Conservation (phyloP, 1,139 yeast species). For the Yamadazyma taylorii region DNA sequence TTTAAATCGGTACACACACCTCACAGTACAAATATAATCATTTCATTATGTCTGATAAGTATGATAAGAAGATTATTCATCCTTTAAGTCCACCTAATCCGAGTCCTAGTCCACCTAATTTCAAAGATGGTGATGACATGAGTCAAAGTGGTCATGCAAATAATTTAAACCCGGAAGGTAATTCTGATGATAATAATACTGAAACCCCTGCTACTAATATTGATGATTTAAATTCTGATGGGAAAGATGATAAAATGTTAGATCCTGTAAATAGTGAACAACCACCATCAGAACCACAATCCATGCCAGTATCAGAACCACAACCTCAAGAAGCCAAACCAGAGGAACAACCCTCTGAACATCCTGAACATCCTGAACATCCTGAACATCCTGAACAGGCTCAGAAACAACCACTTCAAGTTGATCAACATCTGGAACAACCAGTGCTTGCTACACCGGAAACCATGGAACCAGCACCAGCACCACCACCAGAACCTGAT, state of each 20-base stretch:
- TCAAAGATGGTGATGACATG: constrained; percentile 1
- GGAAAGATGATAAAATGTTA: constrained; percentile 4
- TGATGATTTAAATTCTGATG: constrained; percentile 1
- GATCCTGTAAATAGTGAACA: not conserved
- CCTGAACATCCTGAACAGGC: not conserved
- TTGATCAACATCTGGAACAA: not conserved
- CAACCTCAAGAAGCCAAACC: not conserved
- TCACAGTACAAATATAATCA: not conserved
- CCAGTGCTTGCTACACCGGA: constrained; percentile 13
- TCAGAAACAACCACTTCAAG: constrained; percentile 1
- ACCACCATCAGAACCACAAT: too few species aligned
- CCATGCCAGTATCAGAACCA: not conserved
- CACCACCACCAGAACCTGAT: constrained; percentile 75
- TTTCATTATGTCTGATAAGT: constrained; percentile 3
- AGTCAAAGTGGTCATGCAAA: not conserved
- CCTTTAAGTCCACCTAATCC: constrained; percentile 50
- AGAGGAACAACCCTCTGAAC: not conserved
- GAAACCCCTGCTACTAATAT: constrained; percentile 4
- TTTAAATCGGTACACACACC: not conserved
- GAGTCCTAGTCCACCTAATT: constrained; percentile 43
- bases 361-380: too few species aligned
- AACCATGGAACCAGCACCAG: constrained; percentile 60
- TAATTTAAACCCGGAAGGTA: not conserved
- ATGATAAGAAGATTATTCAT: constrained; percentile 13
- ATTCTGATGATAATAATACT: constrained; percentile 2